Conservation (phyloP, 306 rosid species). For the Erythrophleum fordii region DNA sequence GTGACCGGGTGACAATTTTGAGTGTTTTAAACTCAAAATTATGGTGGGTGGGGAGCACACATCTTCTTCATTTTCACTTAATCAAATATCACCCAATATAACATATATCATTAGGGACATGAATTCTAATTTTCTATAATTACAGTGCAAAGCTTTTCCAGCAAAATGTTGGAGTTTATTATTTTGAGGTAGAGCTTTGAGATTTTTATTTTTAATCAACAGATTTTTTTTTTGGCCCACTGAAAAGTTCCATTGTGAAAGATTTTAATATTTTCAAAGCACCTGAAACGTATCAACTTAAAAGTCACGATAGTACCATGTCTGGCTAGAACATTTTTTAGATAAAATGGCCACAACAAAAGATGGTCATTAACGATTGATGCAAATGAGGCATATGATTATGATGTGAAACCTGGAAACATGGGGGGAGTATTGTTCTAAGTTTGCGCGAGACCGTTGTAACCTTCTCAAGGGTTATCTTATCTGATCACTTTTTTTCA, state of each 20-base stretch:
- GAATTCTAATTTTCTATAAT: slow-evolving; percentile 29
- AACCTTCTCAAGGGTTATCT: not conserved
- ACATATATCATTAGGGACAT: not conserved
- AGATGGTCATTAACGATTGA: not conserved
- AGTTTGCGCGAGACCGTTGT: not conserved
- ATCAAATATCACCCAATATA: not conserved
- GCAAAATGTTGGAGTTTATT: not conserved
- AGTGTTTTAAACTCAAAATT: slow-evolving; percentile 1
- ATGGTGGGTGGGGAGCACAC: not conserved
- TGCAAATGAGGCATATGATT: not conserved
- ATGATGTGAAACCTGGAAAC: not conserved
- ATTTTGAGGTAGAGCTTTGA: not conserved
- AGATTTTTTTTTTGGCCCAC: too few species aligned
- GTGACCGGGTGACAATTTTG: slow-evolving; percentile 6
- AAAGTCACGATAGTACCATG: not conserved
- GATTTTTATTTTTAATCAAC: not conserved
- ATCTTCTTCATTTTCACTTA: not conserved
- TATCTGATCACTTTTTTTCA: not conserved
- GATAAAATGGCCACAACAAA: not conserved
- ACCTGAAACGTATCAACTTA: not conserved
- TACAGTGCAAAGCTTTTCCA: not conserved
- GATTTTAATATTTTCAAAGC: too few species aligned
- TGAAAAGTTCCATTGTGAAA: too few species aligned
- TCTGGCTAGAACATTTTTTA: not conserved
- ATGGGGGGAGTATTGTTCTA: not conserved